Percentiles rank a stretch among this genome's conserved stretches.
Conservation (phyloP, 2,329 filamentous ascomycete species). For the Penicillium sp. region DNA sequence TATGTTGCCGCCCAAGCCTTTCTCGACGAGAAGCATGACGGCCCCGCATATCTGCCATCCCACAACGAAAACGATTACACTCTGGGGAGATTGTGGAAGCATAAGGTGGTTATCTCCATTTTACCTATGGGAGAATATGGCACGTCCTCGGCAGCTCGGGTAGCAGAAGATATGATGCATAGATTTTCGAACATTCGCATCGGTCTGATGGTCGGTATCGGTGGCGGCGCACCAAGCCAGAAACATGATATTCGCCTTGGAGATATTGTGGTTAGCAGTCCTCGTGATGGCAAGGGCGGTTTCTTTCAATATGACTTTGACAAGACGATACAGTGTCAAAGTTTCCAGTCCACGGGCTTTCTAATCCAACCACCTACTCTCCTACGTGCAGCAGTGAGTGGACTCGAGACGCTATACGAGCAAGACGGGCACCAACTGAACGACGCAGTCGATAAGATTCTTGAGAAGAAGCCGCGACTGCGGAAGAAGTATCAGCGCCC, state of each 20-base stretch:
- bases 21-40: constrained; percentile 42
- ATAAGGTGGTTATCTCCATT: constrained; percentile 32
- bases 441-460: background rate
- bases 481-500: background rate
- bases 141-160: constrained; percentile 30
- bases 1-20: constrained; percentile 40
- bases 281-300: constrained; percentile 6
- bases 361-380: constrained; percentile 20
- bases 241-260: constrained; percentile 32
- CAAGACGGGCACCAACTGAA: background rate
- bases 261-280: constrained; percentile 8
- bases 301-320: constrained; percentile 24
- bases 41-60: constrained; percentile 14
- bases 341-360: constrained; percentile 17
- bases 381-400: background rate
- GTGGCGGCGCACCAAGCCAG: constrained; percentile 29
- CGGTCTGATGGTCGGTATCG: constrained; percentile 49
- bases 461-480: background rate
- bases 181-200: constrained; percentile 34
- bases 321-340: constrained; percentile 16
- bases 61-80: constrained; percentile 30
- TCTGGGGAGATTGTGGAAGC: constrained; percentile 28
- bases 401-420: background rate
- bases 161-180: constrained; percentile 33
- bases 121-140: constrained; percentile 33